These are phyloP conservation scores for Dendryphion nanum DNA, from an alignment of 2,329 filamentous ascomycete species.

Conservation along the genomic window DNA sequence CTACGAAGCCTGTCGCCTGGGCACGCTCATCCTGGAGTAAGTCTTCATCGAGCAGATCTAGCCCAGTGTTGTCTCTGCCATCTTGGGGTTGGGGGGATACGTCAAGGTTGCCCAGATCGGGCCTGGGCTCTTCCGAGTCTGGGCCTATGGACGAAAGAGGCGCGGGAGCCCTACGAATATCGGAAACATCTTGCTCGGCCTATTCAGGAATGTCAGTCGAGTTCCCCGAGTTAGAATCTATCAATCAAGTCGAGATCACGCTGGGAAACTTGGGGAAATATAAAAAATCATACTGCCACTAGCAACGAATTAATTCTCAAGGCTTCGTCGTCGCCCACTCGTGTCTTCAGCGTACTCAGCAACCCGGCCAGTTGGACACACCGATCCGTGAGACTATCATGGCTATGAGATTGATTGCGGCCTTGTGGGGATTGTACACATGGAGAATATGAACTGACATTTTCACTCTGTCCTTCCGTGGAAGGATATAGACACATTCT, in stretches of 20 bases:
- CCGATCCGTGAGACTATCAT: conserved; percentile 26
- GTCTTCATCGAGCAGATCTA: conserved; percentile 29
- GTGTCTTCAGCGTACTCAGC: conserved; percentile 15
- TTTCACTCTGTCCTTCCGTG: conserved; percentile 39
- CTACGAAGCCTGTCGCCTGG: conserved; percentile 34
- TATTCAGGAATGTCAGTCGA: no score
- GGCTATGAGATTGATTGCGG: conserved; percentile 10
- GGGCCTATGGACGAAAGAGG: conserved; percentile 4
- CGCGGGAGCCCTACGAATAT: conserved; percentile 12
- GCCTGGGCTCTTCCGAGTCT: no score
- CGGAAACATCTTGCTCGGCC: conserved; percentile 28
- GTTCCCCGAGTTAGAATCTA: no score
- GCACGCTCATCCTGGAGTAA: conserved; percentile 21
- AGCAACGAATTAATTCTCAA: conserved; percentile 22
- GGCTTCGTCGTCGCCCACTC: conserved; percentile 19
- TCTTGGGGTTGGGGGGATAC: conserved; percentile 11
- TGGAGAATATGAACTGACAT: conserved; percentile 20
- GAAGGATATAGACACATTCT: conserved; percentile 40
- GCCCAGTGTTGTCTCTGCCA: conserved; percentile 3
- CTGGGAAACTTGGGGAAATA: neutral
- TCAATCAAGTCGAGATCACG: neutral
- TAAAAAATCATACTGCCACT: conserved; percentile 10
- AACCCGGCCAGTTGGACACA: conserved; percentile 27
- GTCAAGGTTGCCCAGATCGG: conserved; percentile 17
- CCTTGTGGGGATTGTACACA: neutral